phyloP scores from a whole-genome alignment of 2,329 filamentous ascomycete genomes.

The Torrubiella hemipterigena region DNA sequence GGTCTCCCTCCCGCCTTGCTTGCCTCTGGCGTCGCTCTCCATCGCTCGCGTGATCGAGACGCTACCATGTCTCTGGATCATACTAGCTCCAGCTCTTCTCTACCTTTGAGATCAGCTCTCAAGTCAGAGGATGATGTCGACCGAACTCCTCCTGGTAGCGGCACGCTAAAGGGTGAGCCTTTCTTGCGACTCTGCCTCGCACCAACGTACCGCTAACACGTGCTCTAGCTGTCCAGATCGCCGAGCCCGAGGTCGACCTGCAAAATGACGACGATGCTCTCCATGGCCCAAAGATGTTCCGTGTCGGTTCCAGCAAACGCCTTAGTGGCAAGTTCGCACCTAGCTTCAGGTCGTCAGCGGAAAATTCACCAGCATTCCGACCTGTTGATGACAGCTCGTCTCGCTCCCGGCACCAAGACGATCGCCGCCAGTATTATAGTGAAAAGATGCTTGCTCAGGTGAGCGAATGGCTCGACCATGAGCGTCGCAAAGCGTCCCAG shows the following conservation, averaged over 20 bases:
- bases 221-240: constrained; percentile 43
- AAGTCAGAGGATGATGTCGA: constrained; percentile 31
- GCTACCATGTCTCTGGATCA: constrained; percentile 3
- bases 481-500: constrained; percentile 50
- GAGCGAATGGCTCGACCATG: constrained; percentile 70
- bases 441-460: constrained; percentile 62
- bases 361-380: constrained; percentile 15
- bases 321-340: constrained; percentile 21
- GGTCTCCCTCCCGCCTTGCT: too few relatives aligned
- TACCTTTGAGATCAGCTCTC: constrained; percentile 28
- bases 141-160: constrained; percentile 21
- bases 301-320: constrained; percentile 19
- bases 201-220: constrained; percentile 2
- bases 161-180: constrained; percentile 31
- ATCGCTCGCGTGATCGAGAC: neutral
- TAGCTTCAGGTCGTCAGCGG: constrained; percentile 32
- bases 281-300: constrained; percentile 17
- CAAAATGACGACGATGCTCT: constrained; percentile 18
- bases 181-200: constrained; percentile 10
- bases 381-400: constrained; percentile 15
- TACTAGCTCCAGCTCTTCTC: constrained; percentile 5
- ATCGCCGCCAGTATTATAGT: constrained; percentile 26
- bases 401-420: constrained; percentile 8
- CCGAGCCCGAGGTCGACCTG: constrained; percentile 31
- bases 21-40: too few relatives aligned